Percentiles rank a stretch among this genome's conserved stretches.
Evolutionary conservation across 805 yeast genomes (phyloP).

Genomic region (Metschnikowia continentalis): DNA sequence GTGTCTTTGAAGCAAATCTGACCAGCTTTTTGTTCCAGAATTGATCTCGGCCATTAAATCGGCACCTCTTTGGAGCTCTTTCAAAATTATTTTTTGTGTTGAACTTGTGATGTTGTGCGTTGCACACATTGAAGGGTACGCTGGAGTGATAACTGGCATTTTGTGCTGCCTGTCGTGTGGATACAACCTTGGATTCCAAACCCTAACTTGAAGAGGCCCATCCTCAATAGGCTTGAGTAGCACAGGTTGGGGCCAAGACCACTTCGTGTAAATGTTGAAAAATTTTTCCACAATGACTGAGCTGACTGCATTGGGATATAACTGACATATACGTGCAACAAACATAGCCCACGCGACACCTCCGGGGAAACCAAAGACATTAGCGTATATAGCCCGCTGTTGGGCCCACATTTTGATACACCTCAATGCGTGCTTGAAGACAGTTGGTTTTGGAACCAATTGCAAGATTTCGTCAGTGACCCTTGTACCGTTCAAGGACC

Average conservation of each 20-base stretch:
- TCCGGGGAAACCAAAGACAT: conserved; percentile 96
- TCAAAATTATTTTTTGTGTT: conserved; percentile 74
- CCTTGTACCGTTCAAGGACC: conserved; percentile 92
- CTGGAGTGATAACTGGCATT: conserved; percentile 99
- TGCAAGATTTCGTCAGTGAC: conserved; percentile 92
- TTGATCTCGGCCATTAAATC: neutral
- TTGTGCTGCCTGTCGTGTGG: conserved; percentile 84
- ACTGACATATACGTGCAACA: conserved; percentile 95
- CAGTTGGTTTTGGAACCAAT: conserved; percentile 88
- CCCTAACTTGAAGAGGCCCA: conserved; percentile 92
- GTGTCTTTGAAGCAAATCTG: conserved; percentile 71
- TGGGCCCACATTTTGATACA: conserved; percentile 97
- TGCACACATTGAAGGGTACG: conserved; percentile 98
- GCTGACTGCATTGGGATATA: conserved; percentile 94
- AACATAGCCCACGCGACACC: conserved; percentile 99
- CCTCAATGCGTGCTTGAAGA: conserved; percentile 86
- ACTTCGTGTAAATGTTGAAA: conserved; percentile 76
- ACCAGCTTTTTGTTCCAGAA: conserved; percentile 45
- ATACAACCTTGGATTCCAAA: conserved; percentile 93
- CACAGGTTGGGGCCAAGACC: conserved; percentile 99
- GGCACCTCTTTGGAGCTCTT: conserved; percentile 47
- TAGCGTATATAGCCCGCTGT: conserved; percentile 88
- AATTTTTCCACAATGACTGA: conserved; percentile 88
- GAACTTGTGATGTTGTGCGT: conserved; percentile 92
- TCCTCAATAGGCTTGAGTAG: conserved; percentile 89